Conservation (phyloP, 2,329 filamentous ascomycete genomes). For the Plectosphaerella sp. region DNA sequence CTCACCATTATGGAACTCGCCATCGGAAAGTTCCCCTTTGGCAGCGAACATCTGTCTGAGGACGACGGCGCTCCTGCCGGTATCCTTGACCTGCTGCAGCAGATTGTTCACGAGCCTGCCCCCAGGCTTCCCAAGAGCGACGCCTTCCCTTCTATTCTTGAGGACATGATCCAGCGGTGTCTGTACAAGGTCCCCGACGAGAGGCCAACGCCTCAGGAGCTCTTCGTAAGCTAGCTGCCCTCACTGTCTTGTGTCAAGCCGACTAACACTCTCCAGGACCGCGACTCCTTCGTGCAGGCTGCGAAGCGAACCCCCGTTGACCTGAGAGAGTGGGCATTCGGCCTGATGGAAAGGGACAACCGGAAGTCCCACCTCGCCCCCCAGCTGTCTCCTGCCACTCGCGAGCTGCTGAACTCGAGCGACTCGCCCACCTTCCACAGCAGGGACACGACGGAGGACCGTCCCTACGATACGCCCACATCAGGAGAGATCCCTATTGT, state of each 20-base stretch:
- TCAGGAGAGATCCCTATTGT: slow-evolving; percentile 69
- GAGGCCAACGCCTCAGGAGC: slow-evolving; percentile 85
- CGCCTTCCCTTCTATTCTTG: slow-evolving; percentile 89
- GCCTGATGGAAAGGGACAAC: slow-evolving; percentile 91
- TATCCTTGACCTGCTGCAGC: slow-evolving; percentile 91
- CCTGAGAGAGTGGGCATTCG: slow-evolving; percentile 86
- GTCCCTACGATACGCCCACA: slow-evolving; percentile 56
- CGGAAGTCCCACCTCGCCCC: slow-evolving; percentile 90
- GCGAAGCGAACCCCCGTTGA: slow-evolving; percentile 96
- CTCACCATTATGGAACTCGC: slow-evolving; percentile 94
- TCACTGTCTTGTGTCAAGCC: not conserved
- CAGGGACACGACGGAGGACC: slow-evolving; percentile 34
- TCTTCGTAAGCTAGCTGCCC: slow-evolving; percentile 63
- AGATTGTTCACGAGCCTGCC: slow-evolving; percentile 94
- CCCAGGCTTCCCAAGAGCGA: slow-evolving; percentile 94
- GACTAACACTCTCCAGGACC: slow-evolving; percentile 55
- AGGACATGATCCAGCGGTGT: slow-evolving; percentile 97
- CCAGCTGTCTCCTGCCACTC: slow-evolving; percentile 71
- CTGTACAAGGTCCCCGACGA: slow-evolving; percentile 84
- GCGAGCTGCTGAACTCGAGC: slow-evolving; percentile 65
- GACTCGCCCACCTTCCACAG: slow-evolving; percentile 50
- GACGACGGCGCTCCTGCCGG: slow-evolving; percentile 82
- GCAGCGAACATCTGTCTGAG: slow-evolving; percentile 67
- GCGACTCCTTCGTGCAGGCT: slow-evolving; percentile 90
- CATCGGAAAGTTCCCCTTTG: slow-evolving; percentile 95